Percentiles rank a stretch among this genome's conserved stretches.
These are phyloP conservation scores for Leccinum variicolor DNA, from an alignment of 768 basidiomycete genomes.

Conservation along the genomic window DNA sequence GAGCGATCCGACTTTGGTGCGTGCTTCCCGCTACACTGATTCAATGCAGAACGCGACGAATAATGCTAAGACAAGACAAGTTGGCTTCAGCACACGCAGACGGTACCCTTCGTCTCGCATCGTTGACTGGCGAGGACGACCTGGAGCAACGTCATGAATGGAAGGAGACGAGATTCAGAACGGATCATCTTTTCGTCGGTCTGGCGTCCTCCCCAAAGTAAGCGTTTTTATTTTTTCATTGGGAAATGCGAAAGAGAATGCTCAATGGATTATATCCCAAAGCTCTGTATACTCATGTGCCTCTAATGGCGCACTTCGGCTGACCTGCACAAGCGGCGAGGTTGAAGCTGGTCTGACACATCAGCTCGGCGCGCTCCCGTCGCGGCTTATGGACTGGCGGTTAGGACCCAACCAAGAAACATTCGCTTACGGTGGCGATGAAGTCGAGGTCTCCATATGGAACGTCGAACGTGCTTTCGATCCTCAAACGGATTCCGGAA, in stretches of 20 bases:
- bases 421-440: conserved; percentile 83
- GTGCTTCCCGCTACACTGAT: conserved; percentile 15
- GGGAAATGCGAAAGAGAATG: neutral
- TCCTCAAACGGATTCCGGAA: conserved; percentile 15
- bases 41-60: conserved; percentile 13
- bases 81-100: conserved; percentile 62
- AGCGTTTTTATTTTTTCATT: conserved; percentile 12
- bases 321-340: conserved; percentile 35
- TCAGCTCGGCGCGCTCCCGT: conserved; percentile 51
- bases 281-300: conserved; percentile 64
- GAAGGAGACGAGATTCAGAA: conserved; percentile 60
- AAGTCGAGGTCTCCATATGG: conserved; percentile 85
- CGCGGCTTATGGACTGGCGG: conserved; percentile 66
- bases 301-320: conserved; percentile 68
- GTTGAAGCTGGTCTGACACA: conserved; percentile 13
- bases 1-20: conserved; percentile 38
- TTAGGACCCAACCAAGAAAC: conserved; percentile 47
- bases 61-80: conserved; percentile 48
- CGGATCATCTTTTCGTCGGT: conserved; percentile 58
- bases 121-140: conserved; percentile 39
- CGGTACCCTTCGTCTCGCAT: conserved; percentile 48
- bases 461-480: conserved; percentile 57
- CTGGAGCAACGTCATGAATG: conserved; percentile 47
- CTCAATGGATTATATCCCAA: neutral
- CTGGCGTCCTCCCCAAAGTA: conserved; percentile 51